Percentiles rank a stretch among this genome's conserved stretches.
These are phyloP conservation scores for Didymella pomorum DNA, from an alignment of 2,329 filamentous ascomycete species.

Conservation along the genomic window DNA sequence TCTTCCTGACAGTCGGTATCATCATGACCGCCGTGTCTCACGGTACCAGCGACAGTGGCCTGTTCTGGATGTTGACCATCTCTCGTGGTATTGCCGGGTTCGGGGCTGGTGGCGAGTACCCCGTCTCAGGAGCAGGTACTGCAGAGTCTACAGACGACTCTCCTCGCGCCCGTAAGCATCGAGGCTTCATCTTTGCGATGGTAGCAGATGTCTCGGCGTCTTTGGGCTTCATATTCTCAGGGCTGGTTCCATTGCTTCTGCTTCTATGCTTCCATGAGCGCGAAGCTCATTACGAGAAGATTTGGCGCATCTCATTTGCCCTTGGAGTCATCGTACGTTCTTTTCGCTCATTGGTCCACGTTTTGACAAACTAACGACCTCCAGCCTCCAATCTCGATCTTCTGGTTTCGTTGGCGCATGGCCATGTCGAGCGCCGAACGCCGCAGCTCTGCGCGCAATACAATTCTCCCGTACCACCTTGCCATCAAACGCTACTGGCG, in stretches of 20 bases:
- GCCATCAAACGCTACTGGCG: slow-evolving; percentile 60
- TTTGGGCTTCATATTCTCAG: slow-evolving; percentile 61
- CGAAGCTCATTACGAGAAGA: slow-evolving; percentile 51
- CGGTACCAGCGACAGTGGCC: slow-evolving; percentile 38
- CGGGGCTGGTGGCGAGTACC: slow-evolving; percentile 58
- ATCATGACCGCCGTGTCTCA: slow-evolving; percentile 40
- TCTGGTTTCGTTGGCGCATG: slow-evolving; percentile 64
- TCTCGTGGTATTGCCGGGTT: slow-evolving; percentile 57
- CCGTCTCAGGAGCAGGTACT: slow-evolving; percentile 59
- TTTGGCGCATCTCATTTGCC: slow-evolving; percentile 62
- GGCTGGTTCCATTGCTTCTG: slow-evolving; percentile 60
- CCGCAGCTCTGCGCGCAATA: slow-evolving; percentile 53
- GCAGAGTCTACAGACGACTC: slow-evolving; percentile 64
- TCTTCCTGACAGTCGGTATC: slow-evolving; percentile 46
- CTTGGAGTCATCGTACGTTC: slow-evolving; percentile 55
- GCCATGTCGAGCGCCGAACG: slow-evolving; percentile 60
- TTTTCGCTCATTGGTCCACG: too few relatives aligned
- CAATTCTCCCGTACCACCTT: slow-evolving; percentile 58
- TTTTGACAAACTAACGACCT: not conserved
- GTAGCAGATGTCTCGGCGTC: slow-evolving; percentile 61
- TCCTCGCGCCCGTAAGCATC: slow-evolving; percentile 53
- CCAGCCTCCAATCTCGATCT: slow-evolving; percentile 58
- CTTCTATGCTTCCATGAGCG: slow-evolving; percentile 59
- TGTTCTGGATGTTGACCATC: slow-evolving; percentile 56
- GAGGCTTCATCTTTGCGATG: slow-evolving; percentile 66